These are phyloP conservation scores for Cucurbita maxima DNA, from an alignment of 306 rosid species.

Conservation along the genomic window DNA sequence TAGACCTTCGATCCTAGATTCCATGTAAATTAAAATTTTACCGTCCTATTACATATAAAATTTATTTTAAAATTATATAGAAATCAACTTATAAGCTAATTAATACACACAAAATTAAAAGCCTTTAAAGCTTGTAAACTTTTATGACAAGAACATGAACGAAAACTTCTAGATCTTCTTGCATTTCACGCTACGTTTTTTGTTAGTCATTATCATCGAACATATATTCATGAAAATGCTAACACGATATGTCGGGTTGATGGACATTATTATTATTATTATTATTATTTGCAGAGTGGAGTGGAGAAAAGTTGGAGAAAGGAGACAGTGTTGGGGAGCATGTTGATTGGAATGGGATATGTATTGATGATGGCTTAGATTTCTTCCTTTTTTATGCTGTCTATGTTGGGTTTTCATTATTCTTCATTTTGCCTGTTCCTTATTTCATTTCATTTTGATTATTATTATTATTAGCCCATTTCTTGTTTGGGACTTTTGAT, in stretches of 20 bases:
- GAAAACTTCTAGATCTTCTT: too few species aligned
- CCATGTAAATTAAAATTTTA: too few species aligned
- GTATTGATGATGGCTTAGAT: slow-evolving; percentile 26
- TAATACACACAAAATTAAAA: too few species aligned
- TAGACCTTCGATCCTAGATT: too few species aligned
- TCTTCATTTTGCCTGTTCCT: neutral
- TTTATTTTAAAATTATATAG: too few species aligned
- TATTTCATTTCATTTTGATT: neutral
- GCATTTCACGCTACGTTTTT: neutral
- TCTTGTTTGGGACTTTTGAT: slow-evolving; percentile 4
- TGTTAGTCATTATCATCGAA: neutral
- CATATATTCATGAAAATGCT: neutral
- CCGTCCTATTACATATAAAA: too few species aligned
- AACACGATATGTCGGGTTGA: neutral
- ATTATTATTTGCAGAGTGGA: slow-evolving; percentile 50
- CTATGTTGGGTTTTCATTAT: neutral
- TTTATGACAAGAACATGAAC: too few species aligned
- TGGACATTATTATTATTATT: neutral
- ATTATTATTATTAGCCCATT: neutral
- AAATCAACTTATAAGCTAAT: too few species aligned
- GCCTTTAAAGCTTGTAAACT: too few species aligned
- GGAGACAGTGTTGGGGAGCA: slow-evolving; percentile 47
- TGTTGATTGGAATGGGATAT: slow-evolving; percentile 33
- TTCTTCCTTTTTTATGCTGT: slow-evolving; percentile 4
- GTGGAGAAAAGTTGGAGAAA: slow-evolving; percentile 41